Evolutionary conservation across 2,329 filamentous ascomycete genomes (phyloP).

Genomic region (Penicillium sp.): DNA sequence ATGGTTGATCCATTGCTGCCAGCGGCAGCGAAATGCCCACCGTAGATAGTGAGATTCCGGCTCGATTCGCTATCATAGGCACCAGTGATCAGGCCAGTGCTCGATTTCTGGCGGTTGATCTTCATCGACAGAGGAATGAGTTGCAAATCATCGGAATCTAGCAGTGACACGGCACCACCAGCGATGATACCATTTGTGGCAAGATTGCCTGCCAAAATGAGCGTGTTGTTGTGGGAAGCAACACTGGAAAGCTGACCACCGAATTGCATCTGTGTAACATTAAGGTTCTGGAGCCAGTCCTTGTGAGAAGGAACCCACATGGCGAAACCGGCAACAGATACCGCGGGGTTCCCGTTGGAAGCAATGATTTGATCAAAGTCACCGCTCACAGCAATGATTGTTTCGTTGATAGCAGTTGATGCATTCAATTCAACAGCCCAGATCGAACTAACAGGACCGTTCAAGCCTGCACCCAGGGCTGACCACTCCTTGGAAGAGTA

Average conservation of each 20-base stretch:
- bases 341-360: slow-evolving; percentile 60
- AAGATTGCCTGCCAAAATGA: slow-evolving; percentile 80
- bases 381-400: slow-evolving; percentile 75
- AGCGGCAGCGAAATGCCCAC: slow-evolving; percentile 76
- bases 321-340: slow-evolving; percentile 71
- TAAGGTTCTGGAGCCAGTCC: slow-evolving; percentile 85
- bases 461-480: slow-evolving; percentile 78
- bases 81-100: slow-evolving; percentile 61
- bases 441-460: slow-evolving; percentile 72
- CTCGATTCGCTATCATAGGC: slow-evolving; percentile 68
- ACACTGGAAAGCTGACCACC: slow-evolving; percentile 70
- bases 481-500: slow-evolving; percentile 67
- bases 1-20: slow-evolving; percentile 67
- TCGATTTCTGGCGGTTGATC: slow-evolving; percentile 34
- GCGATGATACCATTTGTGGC: slow-evolving; percentile 70
- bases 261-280: slow-evolving; percentile 62
- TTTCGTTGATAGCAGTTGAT: slow-evolving; percentile 64
- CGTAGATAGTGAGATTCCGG: slow-evolving; percentile 81
- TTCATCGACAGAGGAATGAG: slow-evolving; percentile 50
- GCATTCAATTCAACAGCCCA: slow-evolving; percentile 78
- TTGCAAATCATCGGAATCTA: slow-evolving; percentile 35
- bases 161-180: slow-evolving; percentile 68
- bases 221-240: slow-evolving; percentile 54
- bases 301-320: slow-evolving; percentile 83
- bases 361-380: slow-evolving; percentile 70